A percentile compares a stretch with the other conserved stretches of the same genome.
phyloP scores from a whole-genome alignment of 345 rosid species.

The Moricandia arvensis region DNA sequence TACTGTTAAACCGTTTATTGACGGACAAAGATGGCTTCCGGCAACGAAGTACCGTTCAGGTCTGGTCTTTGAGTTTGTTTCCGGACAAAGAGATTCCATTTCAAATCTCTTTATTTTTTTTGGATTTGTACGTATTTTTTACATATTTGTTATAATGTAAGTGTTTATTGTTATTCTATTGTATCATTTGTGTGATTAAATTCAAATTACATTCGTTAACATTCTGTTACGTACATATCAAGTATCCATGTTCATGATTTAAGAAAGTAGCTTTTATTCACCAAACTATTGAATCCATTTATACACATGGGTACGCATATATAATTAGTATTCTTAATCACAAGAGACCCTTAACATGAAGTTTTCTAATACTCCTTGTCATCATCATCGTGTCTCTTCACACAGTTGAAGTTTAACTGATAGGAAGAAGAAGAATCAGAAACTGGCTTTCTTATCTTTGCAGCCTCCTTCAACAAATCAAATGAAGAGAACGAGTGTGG shows the following conservation, averaged over 20 bases:
- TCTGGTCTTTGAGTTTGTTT: conserved; percentile 44
- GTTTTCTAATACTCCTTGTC: no score
- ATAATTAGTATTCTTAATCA: neutral
- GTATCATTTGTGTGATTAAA: conserved; percentile 12
- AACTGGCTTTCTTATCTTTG: conserved; percentile 36
- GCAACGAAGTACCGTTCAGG: conserved; percentile 39
- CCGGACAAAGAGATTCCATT: neutral
- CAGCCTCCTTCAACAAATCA: conserved; percentile 62
- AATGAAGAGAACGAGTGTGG: conserved; percentile 73
- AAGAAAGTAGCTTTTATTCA: neutral
- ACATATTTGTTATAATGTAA: neutral
- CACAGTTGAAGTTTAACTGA: no score
- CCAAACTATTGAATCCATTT: neutral
- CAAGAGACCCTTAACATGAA: neutral
- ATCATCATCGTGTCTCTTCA: no score
- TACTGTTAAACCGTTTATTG: conserved; percentile 53
- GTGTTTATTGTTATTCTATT: neutral
- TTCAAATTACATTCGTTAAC: neutral
- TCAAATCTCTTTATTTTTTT: conserved; percentile 6
- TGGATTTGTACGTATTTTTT: neutral
- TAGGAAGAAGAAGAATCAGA: conserved; percentile 38
- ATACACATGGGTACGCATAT: conserved; percentile 2
- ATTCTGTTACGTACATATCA: neutral
- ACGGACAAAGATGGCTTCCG: conserved; percentile 57
- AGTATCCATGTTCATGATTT: neutral